Percentiles rank a stretch among this genome's conserved stretches.
phyloP scores from a whole-genome alignment of 2,329 filamentous ascomycete species.

The Sarocladium strictum region DNA sequence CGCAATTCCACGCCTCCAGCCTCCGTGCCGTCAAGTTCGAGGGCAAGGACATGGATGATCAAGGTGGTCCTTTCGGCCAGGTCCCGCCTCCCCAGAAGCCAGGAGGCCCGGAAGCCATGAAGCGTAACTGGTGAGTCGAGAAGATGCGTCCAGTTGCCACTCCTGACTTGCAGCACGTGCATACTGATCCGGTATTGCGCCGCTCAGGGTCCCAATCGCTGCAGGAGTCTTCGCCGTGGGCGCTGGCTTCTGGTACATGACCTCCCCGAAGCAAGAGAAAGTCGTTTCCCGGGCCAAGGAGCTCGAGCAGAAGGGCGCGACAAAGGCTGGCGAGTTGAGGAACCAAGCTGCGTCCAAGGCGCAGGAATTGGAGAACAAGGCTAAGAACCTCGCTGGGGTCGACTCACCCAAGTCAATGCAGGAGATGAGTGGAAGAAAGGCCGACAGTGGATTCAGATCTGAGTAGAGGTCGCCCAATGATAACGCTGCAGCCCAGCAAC shows the following conservation, averaged over 20 bases:
- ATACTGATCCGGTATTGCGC: too few relatives aligned
- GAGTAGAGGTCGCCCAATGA: slow-evolving; percentile 18
- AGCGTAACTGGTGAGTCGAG: slow-evolving; percentile 28
- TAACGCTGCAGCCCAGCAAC: too few relatives aligned
- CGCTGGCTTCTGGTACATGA: slow-evolving; percentile 22
- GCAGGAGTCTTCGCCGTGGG: slow-evolving; percentile 20
- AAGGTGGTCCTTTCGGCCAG: slow-evolving; percentile 30
- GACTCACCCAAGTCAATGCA: slow-evolving; percentile 2
- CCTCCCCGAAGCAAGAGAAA: slow-evolving; percentile 14
- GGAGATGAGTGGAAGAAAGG: slow-evolving; percentile 25
- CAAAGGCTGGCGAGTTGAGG: background rate
- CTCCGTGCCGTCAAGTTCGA: slow-evolving; percentile 12
- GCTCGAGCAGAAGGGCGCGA: slow-evolving; percentile 15
- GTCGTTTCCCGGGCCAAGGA: slow-evolving; percentile 13
- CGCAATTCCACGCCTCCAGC: slow-evolving; percentile 16
- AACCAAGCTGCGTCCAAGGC: background rate
- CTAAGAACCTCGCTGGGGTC: slow-evolving; percentile 9
- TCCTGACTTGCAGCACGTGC: too few relatives aligned
- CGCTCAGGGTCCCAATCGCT: slow-evolving; percentile 22
- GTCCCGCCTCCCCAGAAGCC: slow-evolving; percentile 19
- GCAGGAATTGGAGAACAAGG: slow-evolving; percentile 7
- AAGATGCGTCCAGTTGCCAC: too few relatives aligned
- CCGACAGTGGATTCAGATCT: slow-evolving; percentile 23
- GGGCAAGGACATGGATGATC: slow-evolving; percentile 15
- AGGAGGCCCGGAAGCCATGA: slow-evolving; percentile 22